Base-by-base conservation (phyloP, 2,329 filamentous ascomycete genomes). In the Daldinia eschscholtzii region DNA sequence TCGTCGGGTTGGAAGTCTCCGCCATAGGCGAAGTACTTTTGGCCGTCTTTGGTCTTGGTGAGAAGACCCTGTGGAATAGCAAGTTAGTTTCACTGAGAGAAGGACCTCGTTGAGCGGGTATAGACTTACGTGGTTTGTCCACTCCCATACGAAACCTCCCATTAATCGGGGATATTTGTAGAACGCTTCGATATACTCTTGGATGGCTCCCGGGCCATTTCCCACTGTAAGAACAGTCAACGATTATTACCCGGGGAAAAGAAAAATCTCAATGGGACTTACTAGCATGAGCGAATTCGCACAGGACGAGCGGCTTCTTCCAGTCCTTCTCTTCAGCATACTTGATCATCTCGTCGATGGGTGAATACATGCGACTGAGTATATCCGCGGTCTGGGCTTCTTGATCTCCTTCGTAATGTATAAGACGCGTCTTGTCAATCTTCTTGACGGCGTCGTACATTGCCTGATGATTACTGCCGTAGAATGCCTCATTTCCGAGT, bases 401-500 rank as follows among this genome's bases (percentile, higher is more conserved):
- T 3, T 83, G 78, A 65, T 92, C 90, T 0, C 84, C 87, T 73
- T 92, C 90, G 72, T 92, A 92, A 74, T 92, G 90, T 0, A 92
- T 82, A 0, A 87, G 84, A 1, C 90, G 83, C 5, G 83, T 87
- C 1, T 80, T 75, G 65, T 92, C 90, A 12, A 85, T 82, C 0
- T 79, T 74, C 70, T 87, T 89, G 73, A 89, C 86, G 77, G 84
- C 88, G 3, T 89, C 81, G 65, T 90, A 89, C 91, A 93, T 93
- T 9, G 87, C 87, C 56, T 84, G 84, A 63, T 91, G 89, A 67
- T 93, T 93, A 1, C 81, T 80, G 0, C 91, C 91, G 65, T 91
- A 92, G 73, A 91, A 93, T 0, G 90, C 85, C 75, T 93, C 91
- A 64, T 93, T 93, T 0, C 91, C 91, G 0, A 93, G 81, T 18